phyloP scores from a whole-genome alignment of 2,329 filamentous ascomycete species.

The Aspergillus unguis region DNA sequence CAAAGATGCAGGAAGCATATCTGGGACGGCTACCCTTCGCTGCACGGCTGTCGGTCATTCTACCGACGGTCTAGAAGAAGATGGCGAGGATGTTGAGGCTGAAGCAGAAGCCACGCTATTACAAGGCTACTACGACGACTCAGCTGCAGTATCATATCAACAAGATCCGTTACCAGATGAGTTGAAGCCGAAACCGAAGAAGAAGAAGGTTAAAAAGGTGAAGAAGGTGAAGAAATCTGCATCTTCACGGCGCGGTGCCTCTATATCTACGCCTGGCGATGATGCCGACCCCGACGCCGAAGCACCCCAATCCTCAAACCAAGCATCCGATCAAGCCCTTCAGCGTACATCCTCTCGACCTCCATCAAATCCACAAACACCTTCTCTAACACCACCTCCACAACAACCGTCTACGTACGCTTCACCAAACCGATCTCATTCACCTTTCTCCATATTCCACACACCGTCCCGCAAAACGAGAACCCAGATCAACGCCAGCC shows the following conservation, averaged over 20 bases:
- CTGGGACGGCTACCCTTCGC: constrained; percentile 68
- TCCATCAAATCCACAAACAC: constrained; percentile 19
- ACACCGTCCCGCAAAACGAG: constrained; percentile 29
- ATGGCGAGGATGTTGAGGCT: constrained; percentile 26
- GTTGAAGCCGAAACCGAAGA: constrained; percentile 31
- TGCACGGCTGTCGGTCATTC: constrained; percentile 73
- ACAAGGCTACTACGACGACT: constrained; percentile 46
- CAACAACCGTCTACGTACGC: constrained; percentile 5
- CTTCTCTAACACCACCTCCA: constrained; percentile 20
- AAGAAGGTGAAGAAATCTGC: constrained; percentile 30
- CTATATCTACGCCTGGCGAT: constrained; percentile 13
- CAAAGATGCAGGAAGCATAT: constrained; percentile 68
- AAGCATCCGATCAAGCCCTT: constrained; percentile 11
- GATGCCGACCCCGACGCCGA: constrained; percentile 9
- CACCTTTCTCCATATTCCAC: constrained; percentile 24
- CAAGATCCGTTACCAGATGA: constrained; percentile 24
- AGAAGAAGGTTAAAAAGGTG: constrained; percentile 35
- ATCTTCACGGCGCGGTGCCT: constrained; percentile 24
- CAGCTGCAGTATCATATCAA: constrained; percentile 34
- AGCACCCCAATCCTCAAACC: constrained; percentile 1
- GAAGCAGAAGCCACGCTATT: constrained; percentile 40
- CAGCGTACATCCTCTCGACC: constrained; percentile 11
- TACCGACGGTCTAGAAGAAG: constrained; percentile 47
- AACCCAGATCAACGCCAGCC: constrained; percentile 65
- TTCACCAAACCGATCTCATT: constrained; percentile 11